Base-by-base conservation (phyloP, 1,139 yeast genomes). In the Suhomyces ambrosiae region DNA sequence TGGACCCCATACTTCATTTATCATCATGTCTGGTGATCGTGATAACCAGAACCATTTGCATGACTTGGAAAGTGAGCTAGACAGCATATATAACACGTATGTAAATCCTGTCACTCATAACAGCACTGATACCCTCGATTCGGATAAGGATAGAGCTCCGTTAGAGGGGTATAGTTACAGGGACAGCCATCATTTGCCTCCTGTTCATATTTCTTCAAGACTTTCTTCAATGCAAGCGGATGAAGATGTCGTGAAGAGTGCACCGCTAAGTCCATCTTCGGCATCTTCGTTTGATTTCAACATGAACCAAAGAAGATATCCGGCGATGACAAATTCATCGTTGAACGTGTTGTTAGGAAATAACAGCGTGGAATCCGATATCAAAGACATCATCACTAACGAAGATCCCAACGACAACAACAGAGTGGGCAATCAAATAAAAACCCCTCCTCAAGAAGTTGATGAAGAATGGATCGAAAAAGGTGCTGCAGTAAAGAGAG, bases 401-500 rank as follows among this genome's bases (percentile, higher is more conserved):
- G 14, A n/a, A 11, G 45, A 33, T 13, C 34, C 41, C 9, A 38
- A 39, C 23, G 35, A 42, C 16, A 48, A 47, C 23, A n/a, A n/a
- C n/a, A n/a, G n/a, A n/a, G n/a, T n/a, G n/a, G 49, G 40, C 17
- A 34, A 39, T 29, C 24, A 24, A 15, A 12, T 23, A 5, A 6
- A 7, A 10, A 9, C 38, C 24, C 21, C 40, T 1, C 24, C 30
- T 5, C 27, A 39, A 17, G 27, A 6, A 10, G 14, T 36, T 9
- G 41, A 38, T 7, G 47, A 49, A 10, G 50, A 52, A 3, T 69
- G 74, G 75, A 49, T 46, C 21, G 60, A 61, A 18, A 54, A 51
- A 31, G 74, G 76, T 2, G 69, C 73, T n/a, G 76, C 76, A 1
- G 54, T 58, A 11, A 52, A 53, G 30, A 49, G 46, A n/a, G 43